A percentile compares a stretch with the other conserved stretches of the same genome.
Conservation (phyloP, 768 basidiomycete species). For the Rhodotorula diobovata region DNA sequence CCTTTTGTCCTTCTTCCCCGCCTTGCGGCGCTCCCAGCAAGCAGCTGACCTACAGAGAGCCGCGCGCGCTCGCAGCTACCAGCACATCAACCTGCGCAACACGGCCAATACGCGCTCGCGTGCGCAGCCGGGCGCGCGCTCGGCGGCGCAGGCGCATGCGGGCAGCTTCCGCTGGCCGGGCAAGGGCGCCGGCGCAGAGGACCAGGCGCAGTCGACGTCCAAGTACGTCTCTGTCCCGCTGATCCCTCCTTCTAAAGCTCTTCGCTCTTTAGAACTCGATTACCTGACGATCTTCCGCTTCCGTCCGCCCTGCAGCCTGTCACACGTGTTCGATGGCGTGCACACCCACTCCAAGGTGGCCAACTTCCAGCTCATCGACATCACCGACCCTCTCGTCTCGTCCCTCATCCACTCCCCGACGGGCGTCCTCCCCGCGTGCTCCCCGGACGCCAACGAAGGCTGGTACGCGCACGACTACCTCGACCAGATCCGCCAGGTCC, state of each 20-base stretch:
- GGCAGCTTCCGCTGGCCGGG: not conserved
- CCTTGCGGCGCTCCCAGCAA: conserved; percentile 13
- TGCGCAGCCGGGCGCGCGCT: not conserved
- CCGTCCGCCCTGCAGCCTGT: conserved; percentile 48
- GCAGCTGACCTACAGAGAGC: not conserved
- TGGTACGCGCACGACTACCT: conserved; percentile 77
- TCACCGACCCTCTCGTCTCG: conserved; percentile 75
- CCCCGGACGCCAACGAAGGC: conserved; percentile 65
- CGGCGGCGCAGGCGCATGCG: not conserved
- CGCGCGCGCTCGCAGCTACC: conserved; percentile 59
- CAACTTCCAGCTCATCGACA: conserved; percentile 90
- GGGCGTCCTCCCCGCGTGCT: conserved; percentile 64
- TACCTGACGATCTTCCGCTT: too few species aligned
- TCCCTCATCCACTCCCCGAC: conserved; percentile 71
- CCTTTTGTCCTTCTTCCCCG: conserved; percentile 56
- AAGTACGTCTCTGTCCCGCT: not conserved
- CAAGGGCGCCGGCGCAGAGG: not conserved
- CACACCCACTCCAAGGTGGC: conserved; percentile 76
- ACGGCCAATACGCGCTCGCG: conserved; percentile 47
- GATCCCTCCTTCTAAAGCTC: too few species aligned
- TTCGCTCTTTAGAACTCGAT: too few species aligned
- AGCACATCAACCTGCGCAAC: conserved; percentile 85
- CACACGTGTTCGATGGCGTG: conserved; percentile 85
- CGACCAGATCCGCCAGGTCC: conserved; percentile 75
- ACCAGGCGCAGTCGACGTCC: not conserved